Base-by-base conservation (phyloP, 140 eudicot species). In the Ambrosia hybrid region DNA sequence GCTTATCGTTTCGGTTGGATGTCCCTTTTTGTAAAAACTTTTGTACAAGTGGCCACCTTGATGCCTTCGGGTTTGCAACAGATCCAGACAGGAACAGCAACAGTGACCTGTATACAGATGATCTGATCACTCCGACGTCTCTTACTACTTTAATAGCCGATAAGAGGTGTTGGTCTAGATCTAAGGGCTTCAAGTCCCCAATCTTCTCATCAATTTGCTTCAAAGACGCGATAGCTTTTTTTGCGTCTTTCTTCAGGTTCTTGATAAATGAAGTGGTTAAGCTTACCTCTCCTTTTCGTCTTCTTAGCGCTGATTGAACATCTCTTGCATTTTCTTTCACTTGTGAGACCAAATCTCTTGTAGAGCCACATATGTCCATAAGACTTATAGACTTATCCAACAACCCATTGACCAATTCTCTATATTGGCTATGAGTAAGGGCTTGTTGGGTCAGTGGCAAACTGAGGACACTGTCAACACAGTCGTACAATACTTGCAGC, bases 141-240 rank as follows among this genome's bases (percentile, higher is more conserved):
- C 69, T 14, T 64, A 64, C 69, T 1, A 64, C 69, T 64, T 64
- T 64, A 39, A 64, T 64, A 38, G 69, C 69, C 6, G 34, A 64
- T 38, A 64, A 38, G 36, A 64, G 69, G 33, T 64, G 69, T 64
- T 41, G 69, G 15, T 64, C 69, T 38, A 64, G 69, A 64, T 64
- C 69, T 39, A 64, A 39, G 0, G 69, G 69, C 69, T 64, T 64
- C 69, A 64, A 38, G 69, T 64, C 51, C 34, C 69, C 69, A 14
- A 64, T 64, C 69, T 64, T 64, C 69, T 64, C 69, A 8, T 64
- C 69, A 64, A 64, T 64, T 64, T 64, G 69, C 52, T 64, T 64
- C 69, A 64, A 39, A 39, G 69, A 64, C 6, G 69, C 36, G 34
- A 64, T 64, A 38, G 69, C 69, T 64, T 64, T 64, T 39, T 64